Base-by-base conservation (phyloP, 306 rosid genomes). In the Arachis hypogaea region DNA sequence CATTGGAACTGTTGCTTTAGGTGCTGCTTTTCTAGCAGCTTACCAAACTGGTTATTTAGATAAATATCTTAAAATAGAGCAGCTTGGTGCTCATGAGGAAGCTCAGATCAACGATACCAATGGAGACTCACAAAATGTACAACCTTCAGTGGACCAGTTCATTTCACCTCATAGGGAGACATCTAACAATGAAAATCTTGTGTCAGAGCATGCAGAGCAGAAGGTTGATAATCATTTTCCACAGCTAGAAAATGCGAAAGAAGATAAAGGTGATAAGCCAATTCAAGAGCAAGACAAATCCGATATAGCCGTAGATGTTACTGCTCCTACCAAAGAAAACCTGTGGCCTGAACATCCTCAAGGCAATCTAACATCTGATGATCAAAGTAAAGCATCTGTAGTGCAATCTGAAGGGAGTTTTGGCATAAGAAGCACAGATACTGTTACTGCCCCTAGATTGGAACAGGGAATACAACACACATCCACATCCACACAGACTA, bases 41-140 rank as follows among this genome's bases (percentile, higher is more conserved):
- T 91, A 89, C 80, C 88, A 84, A 68, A 73, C 87, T 43, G 97
- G 98, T 61, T 87, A 74, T 81, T 68, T 92, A 49, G 90, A 88
- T 73, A 81, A 82, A 63, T 76, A 86, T 80, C 62, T 87, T 43
- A 80, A 88, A 73, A 81, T 78, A 59, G 89, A 83, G 61, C 81
- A 68, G 47, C 82, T 63, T 52, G 76, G 73, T 82, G 78, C 82
- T 45, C 56, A 76, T 14, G 72, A 71, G 62, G 64, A 61, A 68
- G 80, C 64, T 46, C 72, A 76, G 73, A 63, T 76, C 66, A 69
- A 78, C 73, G 58, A 40, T 68, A 79, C 74, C 65, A 63, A 66
- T 69, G 83, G 58, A 60, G 82, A 74, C 69, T 74, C 42, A 46
- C 77, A 82, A 69, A 78, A 73, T 76, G 56, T 63, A 52, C 86